Conservation (phyloP, 176 grass and related monocot species). For the Ampelocalamus luodianensis region DNA sequence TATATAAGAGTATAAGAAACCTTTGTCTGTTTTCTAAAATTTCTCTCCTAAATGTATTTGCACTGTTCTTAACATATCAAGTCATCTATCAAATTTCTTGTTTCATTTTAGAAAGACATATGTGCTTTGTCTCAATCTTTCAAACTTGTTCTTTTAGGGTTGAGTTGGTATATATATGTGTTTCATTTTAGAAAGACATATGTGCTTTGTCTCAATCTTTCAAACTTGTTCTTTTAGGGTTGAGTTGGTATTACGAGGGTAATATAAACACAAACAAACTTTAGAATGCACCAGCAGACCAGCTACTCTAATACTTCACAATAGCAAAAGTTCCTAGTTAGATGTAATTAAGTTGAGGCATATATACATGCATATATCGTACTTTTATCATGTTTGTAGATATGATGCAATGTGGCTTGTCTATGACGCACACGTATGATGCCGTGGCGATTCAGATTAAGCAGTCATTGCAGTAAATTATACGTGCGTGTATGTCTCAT, state of each 20-base stretch:
- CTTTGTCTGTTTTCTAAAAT: neutral
- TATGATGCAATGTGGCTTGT: conserved; percentile 2
- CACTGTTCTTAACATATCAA: conserved; percentile 23
- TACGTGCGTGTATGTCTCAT: neutral
- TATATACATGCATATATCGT: neutral
- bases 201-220: neutral
- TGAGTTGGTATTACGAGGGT: neutral
- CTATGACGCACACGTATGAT: neutral
- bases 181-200: neutral
- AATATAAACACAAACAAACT: neutral
- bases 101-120: neutral
- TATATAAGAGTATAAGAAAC: neutral
- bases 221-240: neutral
- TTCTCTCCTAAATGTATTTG: neutral
- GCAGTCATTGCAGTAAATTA: neutral
- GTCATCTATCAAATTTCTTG: neutral
- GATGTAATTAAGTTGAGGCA: neutral
- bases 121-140: neutral
- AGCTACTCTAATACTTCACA: neutral
- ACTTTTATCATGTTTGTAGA: neutral
- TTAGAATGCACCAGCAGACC: neutral
- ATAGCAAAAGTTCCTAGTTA: neutral
- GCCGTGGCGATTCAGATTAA: neutral
- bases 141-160: neutral
- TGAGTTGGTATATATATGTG: neutral